Conservation (phyloP, 768 basidiomycete species). For the Hypsizygus marmoreus region DNA sequence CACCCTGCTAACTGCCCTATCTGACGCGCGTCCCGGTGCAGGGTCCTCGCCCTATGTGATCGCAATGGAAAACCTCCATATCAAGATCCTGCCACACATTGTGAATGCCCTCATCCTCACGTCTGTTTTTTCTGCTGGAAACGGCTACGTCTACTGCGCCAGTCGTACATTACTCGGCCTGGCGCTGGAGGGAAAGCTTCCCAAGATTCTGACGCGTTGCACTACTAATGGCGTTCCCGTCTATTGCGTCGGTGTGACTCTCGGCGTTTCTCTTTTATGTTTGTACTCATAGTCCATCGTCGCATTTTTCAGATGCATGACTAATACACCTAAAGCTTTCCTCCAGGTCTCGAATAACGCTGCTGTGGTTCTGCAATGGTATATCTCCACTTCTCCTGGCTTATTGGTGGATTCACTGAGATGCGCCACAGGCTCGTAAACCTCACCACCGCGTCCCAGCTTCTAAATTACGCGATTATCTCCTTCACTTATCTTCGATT, state of each 20-base stretch:
- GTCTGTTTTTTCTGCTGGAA: conserved; percentile 71
- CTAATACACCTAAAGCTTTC: conserved; percentile 35
- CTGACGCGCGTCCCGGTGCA: conserved; percentile 56
- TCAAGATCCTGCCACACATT: conserved; percentile 66
- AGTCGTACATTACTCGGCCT: conserved; percentile 55
- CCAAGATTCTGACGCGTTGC: conserved; percentile 52
- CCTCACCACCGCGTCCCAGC: conserved; percentile 49
- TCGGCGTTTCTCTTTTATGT: conserved; percentile 41
- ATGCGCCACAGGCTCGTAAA: conserved; percentile 43
- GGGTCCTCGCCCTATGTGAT: conserved; percentile 84
- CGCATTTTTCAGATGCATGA: too few relatives aligned
- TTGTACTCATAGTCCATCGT: conserved; percentile 9
- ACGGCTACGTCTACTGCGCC: conserved; percentile 66
- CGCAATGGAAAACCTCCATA: conserved; percentile 70
- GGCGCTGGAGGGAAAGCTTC: conserved; percentile 63
- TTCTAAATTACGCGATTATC: conserved; percentile 50
- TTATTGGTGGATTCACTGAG: neutral
- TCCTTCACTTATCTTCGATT: conserved; percentile 52
- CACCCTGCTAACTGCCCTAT: conserved; percentile 50
- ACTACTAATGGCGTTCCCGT: conserved; percentile 59
- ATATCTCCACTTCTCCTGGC: conserved; percentile 4
- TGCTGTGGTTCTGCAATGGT: conserved; percentile 51
- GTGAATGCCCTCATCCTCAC: conserved; percentile 74
- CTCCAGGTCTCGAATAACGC: conserved; percentile 51
- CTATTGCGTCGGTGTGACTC: conserved; percentile 48